Percentiles rank a stretch among this genome's conserved stretches.
phyloP scores from a whole-genome alignment of 2,329 filamentous ascomycete species.

The Trichoderma arundinaceum region DNA sequence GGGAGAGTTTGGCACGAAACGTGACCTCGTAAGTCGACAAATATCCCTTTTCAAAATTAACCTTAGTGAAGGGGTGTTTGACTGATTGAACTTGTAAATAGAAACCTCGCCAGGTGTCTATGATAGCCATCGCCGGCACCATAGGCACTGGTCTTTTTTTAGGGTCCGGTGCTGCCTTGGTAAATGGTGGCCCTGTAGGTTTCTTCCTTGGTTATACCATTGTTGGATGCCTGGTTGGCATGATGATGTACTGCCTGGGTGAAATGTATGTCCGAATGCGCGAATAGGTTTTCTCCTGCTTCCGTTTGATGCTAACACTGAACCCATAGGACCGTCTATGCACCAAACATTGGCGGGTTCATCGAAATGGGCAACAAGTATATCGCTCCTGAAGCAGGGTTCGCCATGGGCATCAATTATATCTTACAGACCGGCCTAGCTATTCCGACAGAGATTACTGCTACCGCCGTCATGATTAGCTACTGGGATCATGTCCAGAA shows the following conservation, averaged over 20 bases:
- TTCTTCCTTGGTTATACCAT: slow-evolving; percentile 33
- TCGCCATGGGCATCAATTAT: slow-evolving; percentile 37
- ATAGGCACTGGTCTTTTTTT: slow-evolving; percentile 44
- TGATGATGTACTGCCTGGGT: slow-evolving; percentile 35
- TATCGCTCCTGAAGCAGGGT: slow-evolving; percentile 36
- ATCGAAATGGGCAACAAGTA: slow-evolving; percentile 39
- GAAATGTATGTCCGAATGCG: slow-evolving; percentile 32
- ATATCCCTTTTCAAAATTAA: not conserved
- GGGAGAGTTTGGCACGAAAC: slow-evolving; percentile 33
- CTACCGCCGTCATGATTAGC: slow-evolving; percentile 35
- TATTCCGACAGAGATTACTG: slow-evolving; percentile 36
- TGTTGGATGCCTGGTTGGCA: slow-evolving; percentile 32
- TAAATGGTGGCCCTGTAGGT: slow-evolving; percentile 32
- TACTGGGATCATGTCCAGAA: slow-evolving; percentile 34
- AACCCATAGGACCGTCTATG: slow-evolving; percentile 34
- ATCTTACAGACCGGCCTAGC: slow-evolving; percentile 36
- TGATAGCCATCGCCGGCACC: slow-evolving; percentile 50
- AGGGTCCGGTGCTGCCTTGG: slow-evolving; percentile 33
- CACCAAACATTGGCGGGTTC: slow-evolving; percentile 37
- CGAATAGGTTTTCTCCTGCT: not conserved
- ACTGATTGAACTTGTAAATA: slow-evolving; percentile 1
- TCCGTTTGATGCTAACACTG: not conserved
- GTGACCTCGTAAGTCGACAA: slow-evolving; percentile 30
- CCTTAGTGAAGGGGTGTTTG: not conserved
- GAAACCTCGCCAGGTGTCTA: slow-evolving; percentile 38